Base-by-base conservation (phyloP, 2,329 filamentous ascomycete genomes). In the Mycosphaerelloides madeirae region DNA sequence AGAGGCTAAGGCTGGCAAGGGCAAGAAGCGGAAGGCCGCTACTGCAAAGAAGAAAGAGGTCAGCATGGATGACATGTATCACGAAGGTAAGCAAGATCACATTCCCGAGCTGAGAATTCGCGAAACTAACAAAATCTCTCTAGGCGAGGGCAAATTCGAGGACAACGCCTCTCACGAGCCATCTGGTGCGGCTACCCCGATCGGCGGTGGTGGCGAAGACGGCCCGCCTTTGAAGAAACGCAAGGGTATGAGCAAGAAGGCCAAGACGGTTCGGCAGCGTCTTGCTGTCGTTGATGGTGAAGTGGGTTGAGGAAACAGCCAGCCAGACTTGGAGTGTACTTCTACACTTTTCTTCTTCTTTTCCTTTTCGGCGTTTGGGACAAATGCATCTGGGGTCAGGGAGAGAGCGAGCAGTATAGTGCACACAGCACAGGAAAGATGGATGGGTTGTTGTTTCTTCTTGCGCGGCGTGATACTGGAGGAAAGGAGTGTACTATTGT, bases 111-210 rank as follows among this genome's bases (percentile, higher is more conserved):
- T 16, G n/a, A 29, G 15, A n/a, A 19, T 42, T 33, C 29, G 11
- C 8, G 6, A 36, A 46, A 41, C 41, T 57, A 38, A 51, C 40
- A n/a, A 44, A 38, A 6, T 28, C 19, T 32, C 33, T 28, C 41
- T 61, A 97, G 91, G 91, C 60, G 93, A 98, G 76, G 93, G 93
- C 48, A 83, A 95, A 65, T 98, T 98, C 68, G 91, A 97, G 58
- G 91, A 97, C 58, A 89, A 95, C 65, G 78, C 76, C 38, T 83
- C 78, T 58, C 85, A 83, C 56, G 93, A 95, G 62, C 80, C 81
- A 18, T 94, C 87, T 2, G 93, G 90, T 29, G 83, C 89, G 1
- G 88, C 87, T 3, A 96, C 93, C 1, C 90, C 89, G 0, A 77
- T 85, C 9, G 80, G 81, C 38, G 22, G 22, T 9, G 22, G 22